A percentile compares a stretch with the other conserved stretches of the same genome.
Evolutionary conservation across 306 rosid genomes (phyloP).

Genomic region (Trifolium pratense): DNA sequence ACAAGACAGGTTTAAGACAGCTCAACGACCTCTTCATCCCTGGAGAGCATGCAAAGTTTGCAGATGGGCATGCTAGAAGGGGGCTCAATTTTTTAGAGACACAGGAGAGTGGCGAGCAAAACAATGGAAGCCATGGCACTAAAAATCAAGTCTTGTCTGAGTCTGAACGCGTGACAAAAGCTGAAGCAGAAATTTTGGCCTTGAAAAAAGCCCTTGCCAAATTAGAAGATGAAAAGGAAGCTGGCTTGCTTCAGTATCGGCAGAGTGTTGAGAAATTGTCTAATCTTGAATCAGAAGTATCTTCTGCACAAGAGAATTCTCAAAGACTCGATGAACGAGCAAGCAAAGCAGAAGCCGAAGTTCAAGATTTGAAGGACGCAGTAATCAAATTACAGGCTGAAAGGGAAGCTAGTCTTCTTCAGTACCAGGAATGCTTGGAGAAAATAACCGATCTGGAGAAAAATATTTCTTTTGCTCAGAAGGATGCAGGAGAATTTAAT

Average conservation of each 20-base stretch:
- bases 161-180: conserved; percentile 66
- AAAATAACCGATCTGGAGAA: conserved; percentile 77
- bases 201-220: conserved; percentile 76
- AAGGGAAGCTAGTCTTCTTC: conserved; percentile 72
- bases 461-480: conserved; percentile 55
- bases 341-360: conserved; percentile 79
- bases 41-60: conserved; percentile 52
- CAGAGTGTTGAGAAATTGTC: conserved; percentile 75
- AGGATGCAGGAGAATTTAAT: conserved; percentile 63
- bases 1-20: conserved; percentile 63
- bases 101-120: conserved; percentile 45
- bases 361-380: conserved; percentile 67
- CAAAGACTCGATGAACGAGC: conserved; percentile 69
- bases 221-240: conserved; percentile 90
- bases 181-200: conserved; percentile 77
- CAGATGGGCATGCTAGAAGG: conserved; percentile 61
- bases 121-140: conserved; percentile 48
- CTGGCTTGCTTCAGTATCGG: conserved; percentile 76
- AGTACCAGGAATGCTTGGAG: conserved; percentile 74
- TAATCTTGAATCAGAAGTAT: conserved; percentile 75
- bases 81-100: conserved; percentile 69
- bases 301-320: conserved; percentile 64
- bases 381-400: conserved; percentile 62
- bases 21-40: conserved; percentile 60
- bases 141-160: conserved; percentile 50